These are phyloP conservation scores for Yamadazyma insecticola DNA, from an alignment of 805 yeast genomes.

Conservation along the genomic window DNA sequence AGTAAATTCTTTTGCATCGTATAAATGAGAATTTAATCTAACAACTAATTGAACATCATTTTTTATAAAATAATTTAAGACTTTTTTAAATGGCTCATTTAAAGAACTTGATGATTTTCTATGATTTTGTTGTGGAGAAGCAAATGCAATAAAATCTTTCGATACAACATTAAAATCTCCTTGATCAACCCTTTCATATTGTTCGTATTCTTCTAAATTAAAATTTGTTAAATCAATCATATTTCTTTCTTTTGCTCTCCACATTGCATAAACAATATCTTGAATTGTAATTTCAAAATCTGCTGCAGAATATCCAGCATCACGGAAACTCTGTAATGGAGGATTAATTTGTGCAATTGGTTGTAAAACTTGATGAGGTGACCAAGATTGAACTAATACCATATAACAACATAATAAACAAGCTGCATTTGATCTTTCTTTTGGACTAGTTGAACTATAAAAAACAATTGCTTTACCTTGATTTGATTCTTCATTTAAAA, in stretches of 20 bases:
- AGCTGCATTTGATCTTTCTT: conserved; percentile 88
- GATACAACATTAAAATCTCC: conserved; percentile 93
- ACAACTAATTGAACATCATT: conserved; percentile 85
- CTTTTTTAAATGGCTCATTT: conserved; percentile 77
- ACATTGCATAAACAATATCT: conserved; percentile 91
- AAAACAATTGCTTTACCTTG: conserved; percentile 87
- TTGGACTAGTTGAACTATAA: conserved; percentile 77
- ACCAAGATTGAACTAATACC: conserved; percentile 95
- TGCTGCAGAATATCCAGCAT: conserved; percentile 95
- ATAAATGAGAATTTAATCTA: conserved; percentile 85
- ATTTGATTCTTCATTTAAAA: conserved; percentile 78
- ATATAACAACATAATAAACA: conserved; percentile 91
- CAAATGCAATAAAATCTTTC: conserved; percentile 95
- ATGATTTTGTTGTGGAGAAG: conserved; percentile 77
- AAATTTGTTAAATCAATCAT: conserved; percentile 82
- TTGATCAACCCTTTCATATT: conserved; percentile 91
- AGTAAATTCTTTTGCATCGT: conserved; percentile 80
- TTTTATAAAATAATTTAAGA: conserved; percentile 66
- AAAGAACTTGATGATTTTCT: conserved; percentile 41
- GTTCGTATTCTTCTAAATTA: conserved; percentile 90
- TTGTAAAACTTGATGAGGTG: conserved; percentile 95
- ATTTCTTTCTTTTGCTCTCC: conserved; percentile 95
- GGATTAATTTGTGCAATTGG: conserved; percentile 90
- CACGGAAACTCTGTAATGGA: conserved; percentile 92
- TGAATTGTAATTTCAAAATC: conserved; percentile 92